phyloP scores from a whole-genome alignment of 83 land plant genomes.

The Diphasiastrum complanatum region DNA sequence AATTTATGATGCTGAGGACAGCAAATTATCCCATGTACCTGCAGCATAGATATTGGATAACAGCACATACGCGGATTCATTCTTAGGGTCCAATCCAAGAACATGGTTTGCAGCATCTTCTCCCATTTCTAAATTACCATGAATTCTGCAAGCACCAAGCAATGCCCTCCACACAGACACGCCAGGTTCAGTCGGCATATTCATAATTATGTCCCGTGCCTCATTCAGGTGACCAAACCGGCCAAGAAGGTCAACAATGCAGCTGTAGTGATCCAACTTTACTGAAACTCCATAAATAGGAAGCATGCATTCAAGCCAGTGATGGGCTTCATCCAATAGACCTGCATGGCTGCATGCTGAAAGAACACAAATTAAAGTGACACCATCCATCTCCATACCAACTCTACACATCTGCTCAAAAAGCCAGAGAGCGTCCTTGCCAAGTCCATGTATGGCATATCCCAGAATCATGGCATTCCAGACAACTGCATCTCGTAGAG shows the following conservation, averaged over 20 bases:
- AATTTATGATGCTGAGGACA: too few relatives aligned
- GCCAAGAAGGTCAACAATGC: constrained; percentile 45
- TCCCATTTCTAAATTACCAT: constrained; percentile 22
- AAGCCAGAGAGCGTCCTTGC: constrained; percentile 20
- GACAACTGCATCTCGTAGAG: constrained; percentile 14
- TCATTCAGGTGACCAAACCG: constrained; percentile 32
- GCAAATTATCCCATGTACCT: too few relatives aligned
- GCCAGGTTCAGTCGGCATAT: constrained; percentile 30
- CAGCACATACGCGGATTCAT: constrained; percentile 22
- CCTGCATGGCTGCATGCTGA: constrained; percentile 27
- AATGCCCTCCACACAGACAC: constrained; percentile 31
- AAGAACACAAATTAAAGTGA: constrained; percentile 13
- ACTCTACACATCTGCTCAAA: constrained; percentile 13
- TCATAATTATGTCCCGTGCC: constrained; percentile 21
- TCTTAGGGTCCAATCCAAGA: constrained; percentile 16
- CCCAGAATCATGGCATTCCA: constrained; percentile 29
- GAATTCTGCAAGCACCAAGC: constrained; percentile 29
- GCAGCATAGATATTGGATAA: constrained; percentile 32
- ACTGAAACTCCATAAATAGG: constrained; percentile 3
- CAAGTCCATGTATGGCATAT: constrained; percentile 19
- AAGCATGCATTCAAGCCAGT: constrained; percentile 13
- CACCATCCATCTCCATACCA: constrained; percentile 7
- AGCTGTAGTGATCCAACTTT: constrained; percentile 37
- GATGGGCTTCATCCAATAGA: constrained; percentile 13
- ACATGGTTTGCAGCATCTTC: constrained; percentile 17